Conservation (phyloP, 2,329 filamentous ascomycete species). For the Cylindrodendrum hubeiense region DNA sequence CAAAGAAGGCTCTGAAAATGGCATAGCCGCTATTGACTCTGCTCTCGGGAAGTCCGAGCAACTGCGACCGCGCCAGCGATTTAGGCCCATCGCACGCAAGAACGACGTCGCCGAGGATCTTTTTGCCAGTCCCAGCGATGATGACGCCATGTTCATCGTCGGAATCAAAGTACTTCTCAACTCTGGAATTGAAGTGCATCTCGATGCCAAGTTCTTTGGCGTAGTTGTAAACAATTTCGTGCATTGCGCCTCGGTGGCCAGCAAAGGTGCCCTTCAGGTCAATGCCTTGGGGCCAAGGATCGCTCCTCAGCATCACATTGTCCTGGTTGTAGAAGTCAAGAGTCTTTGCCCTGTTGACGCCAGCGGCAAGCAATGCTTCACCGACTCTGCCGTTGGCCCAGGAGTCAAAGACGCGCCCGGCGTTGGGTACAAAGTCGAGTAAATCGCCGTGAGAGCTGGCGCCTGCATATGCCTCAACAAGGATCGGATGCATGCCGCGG, state of each 20-base stretch:
- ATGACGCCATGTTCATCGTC: conserved; percentile 19
- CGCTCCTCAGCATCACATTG: background rate
- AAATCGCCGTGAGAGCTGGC: background rate
- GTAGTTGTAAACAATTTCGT: conserved; percentile 34
- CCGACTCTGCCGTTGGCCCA: conserved; percentile 4
- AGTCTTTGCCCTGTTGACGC: conserved; percentile 1
- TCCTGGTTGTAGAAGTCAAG: conserved; percentile 4
- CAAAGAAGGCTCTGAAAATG: conserved; percentile 32
- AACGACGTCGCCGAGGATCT: conserved; percentile 34
- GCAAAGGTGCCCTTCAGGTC: background rate
- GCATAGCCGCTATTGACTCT: conserved; percentile 34
- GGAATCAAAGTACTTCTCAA: conserved; percentile 22
- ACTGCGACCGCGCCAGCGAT: conserved; percentile 32
- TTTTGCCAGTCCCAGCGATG: conserved; percentile 22
- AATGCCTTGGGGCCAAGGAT: conserved; percentile 26
- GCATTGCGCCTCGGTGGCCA: conserved; percentile 32
- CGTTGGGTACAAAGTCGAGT: conserved; percentile 7
- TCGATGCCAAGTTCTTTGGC: conserved; percentile 29
- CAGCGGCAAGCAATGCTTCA: background rate
- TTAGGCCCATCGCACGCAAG: conserved; percentile 33
- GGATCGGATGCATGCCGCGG: conserved; percentile 29
- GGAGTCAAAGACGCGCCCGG: conserved; percentile 1
- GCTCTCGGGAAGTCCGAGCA: conserved; percentile 32
- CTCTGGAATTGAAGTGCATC: conserved; percentile 26
- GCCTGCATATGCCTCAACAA: conserved; percentile 30